Percentiles rank a stretch among this genome's conserved stretches.
phyloP scores from a whole-genome alignment of 306 rosid species.

The Quercus dentata region DNA sequence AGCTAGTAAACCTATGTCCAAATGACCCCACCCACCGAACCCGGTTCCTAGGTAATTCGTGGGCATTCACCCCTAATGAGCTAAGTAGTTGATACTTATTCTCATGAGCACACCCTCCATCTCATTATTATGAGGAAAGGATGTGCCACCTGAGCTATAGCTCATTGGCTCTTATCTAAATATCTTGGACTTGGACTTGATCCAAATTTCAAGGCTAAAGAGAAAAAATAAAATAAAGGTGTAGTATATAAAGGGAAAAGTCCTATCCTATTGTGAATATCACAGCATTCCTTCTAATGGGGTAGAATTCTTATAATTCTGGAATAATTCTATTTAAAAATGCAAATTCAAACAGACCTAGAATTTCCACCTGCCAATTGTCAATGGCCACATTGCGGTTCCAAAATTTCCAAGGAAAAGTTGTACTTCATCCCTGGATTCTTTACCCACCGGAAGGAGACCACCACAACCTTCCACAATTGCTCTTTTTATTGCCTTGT shows the following conservation, averaged over 20 bases:
- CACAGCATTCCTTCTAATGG: background rate
- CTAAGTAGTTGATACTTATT: too few relatives aligned
- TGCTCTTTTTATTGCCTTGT: constrained; percentile 58
- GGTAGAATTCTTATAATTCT: constrained; percentile 1
- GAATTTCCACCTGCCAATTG: constrained; percentile 94
- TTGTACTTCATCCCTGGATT: constrained; percentile 63
- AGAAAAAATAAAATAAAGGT: background rate
- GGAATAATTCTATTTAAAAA: background rate
- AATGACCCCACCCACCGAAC: too few relatives aligned
- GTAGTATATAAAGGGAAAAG: background rate
- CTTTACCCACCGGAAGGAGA: constrained; percentile 61
- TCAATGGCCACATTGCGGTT: constrained; percentile 97
- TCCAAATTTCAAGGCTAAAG: too few relatives aligned
- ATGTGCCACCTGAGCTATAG: too few relatives aligned
- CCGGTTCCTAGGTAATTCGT: too few relatives aligned
- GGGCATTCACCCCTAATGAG: too few relatives aligned
- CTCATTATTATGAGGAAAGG: too few relatives aligned
- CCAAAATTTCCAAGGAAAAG: constrained; percentile 99
- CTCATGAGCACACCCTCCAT: too few relatives aligned
- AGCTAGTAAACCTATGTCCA: too few relatives aligned
- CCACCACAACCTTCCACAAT: constrained; percentile 87
- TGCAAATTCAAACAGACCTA: constrained; percentile 42
- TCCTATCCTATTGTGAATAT: background rate
- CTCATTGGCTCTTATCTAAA: too few relatives aligned
- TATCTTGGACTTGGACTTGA: too few relatives aligned